These are phyloP conservation scores for Apophysomyces trapeziformis DNA, from an alignment of 371 early-diverging fungal species.

Conservation along the genomic window DNA sequence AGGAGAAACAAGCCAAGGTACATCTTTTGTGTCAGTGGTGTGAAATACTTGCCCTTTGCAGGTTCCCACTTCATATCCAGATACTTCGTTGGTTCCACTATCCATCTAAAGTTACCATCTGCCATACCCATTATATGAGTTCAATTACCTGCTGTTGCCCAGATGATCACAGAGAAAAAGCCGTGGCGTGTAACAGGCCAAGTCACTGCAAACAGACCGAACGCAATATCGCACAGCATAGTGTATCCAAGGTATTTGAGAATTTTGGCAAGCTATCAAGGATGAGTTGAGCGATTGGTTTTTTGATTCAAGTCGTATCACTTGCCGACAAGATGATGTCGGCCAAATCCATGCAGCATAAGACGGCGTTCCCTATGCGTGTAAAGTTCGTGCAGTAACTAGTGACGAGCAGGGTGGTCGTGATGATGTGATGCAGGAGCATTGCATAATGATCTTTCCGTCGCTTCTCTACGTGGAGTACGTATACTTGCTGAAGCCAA, in stretches of 20 bases:
- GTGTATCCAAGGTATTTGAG: slow-evolving; percentile 73
- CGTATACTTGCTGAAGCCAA: slow-evolving; percentile 79
- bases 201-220: slow-evolving; percentile 75
- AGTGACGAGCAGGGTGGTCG: slow-evolving; percentile 66
- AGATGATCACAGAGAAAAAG: slow-evolving; percentile 61
- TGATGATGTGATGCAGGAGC: slow-evolving; percentile 83
- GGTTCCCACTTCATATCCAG: slow-evolving; percentile 69
- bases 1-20: slow-evolving; percentile 62
- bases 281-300: not conserved
- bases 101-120: not conserved
- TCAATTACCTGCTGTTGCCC: slow-evolving; percentile 52
- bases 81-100: slow-evolving; percentile 54
- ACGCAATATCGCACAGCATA: slow-evolving; percentile 67
- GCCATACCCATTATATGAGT: not conserved
- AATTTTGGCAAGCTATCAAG: slow-evolving; percentile 64
- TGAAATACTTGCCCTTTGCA: slow-evolving; percentile 63
- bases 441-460: slow-evolving; percentile 82
- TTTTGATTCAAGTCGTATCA: not conserved
- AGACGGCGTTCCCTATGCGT: slow-evolving; percentile 81
- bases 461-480: slow-evolving; percentile 75
- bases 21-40: slow-evolving; percentile 49
- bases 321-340: slow-evolving; percentile 78
- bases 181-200: slow-evolving; percentile 83
- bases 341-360: slow-evolving; percentile 81
- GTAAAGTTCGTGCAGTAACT: slow-evolving; percentile 79